phyloP scores from a whole-genome alignment of 345 rosid species.

The Eutrema yunnanense region DNA sequence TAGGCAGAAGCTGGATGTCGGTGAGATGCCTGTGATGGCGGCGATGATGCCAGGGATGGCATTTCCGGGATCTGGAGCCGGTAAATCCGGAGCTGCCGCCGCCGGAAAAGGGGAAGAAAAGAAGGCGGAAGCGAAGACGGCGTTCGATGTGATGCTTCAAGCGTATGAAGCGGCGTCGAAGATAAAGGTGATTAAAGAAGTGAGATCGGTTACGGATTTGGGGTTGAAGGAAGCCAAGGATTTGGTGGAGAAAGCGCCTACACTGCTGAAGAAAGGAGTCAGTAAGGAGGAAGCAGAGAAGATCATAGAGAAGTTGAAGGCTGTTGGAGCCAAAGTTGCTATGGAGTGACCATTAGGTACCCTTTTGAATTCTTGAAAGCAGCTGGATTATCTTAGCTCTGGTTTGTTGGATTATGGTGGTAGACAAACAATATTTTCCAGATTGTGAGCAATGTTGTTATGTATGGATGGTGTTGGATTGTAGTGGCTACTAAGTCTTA shows the following conservation, averaged over 20 bases:
- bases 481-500: not conserved
- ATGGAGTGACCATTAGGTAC: slow-evolving; percentile 58
- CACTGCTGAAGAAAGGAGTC: slow-evolving; percentile 78
- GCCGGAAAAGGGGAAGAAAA: slow-evolving; percentile 41
- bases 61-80: slow-evolving; percentile 40
- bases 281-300: slow-evolving; percentile 89
- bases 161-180: slow-evolving; percentile 69
- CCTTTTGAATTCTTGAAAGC: not conserved
- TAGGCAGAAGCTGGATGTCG: slow-evolving; percentile 48
- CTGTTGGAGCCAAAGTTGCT: slow-evolving; percentile 70
- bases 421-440: not conserved
- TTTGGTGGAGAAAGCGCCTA: slow-evolving; percentile 92
- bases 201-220: slow-evolving; percentile 69
- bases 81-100: slow-evolving; percentile 36
- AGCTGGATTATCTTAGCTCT: not conserved
- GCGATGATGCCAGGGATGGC: slow-evolving; percentile 94
- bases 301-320: slow-evolving; percentile 77
- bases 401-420: not conserved
- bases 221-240: slow-evolving; percentile 95
- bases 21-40: slow-evolving; percentile 80
- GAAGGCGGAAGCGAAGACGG: slow-evolving; percentile 58
- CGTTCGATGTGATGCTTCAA: slow-evolving; percentile 77
- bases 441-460: not conserved
- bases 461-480: not conserved
- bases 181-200: slow-evolving; percentile 92